Base-by-base conservation (phyloP, 2,329 filamentous ascomycete species). In the Fusarium concolor region DNA sequence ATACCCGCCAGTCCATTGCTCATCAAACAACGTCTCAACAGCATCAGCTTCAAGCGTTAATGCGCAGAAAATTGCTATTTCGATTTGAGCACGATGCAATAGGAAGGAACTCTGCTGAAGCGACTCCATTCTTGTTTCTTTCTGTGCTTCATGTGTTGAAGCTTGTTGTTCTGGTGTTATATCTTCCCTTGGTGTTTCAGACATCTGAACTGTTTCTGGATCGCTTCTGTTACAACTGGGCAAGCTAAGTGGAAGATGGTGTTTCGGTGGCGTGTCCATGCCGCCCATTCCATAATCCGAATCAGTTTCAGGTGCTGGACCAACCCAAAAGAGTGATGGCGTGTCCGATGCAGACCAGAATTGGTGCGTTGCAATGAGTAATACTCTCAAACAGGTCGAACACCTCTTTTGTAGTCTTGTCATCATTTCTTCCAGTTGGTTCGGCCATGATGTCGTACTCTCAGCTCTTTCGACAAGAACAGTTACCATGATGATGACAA, bases 341-440 rank as follows among this genome's bases (percentile, higher is more conserved):
- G n/a, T 12, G 18, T 51, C 24, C 2, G 17, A 1, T 10, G 1
- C 1, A 3, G 3, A 0, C 47, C 47, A 41, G 2, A 41, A 20
- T 14, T 10, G 15, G 22, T n/a, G 2, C 1, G 47, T 22, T 29
- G 47, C 4, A 41, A 51, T n/a, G 1, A 51, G 14, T 0, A 41
- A 2, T 0, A 22, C 10, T n/a, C n/a, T 24, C 5, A 29, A n/a
- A 5, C n/a, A 22, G 0, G n/a, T 4, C 1, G 2, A 15, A 12
- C 14, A 41, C 1, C 5, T 29, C 5, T 15, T 5, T 3, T 29
- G 14, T 7, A 41, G 2, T 2, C 14, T 15, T 29, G 2, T 7
- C 3, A 41, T 41, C 3, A n/a, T 4, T 6, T 10, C 1, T 5
- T n/a, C 7, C 0, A 51, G 1, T 3, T 8, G 5, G 3, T 0